Percentiles rank a stretch among this genome's conserved stretches.
Evolutionary conservation across 495 filamentous ascomycete species (phyloP).

Genomic region (Penicillium steckii): DNA sequence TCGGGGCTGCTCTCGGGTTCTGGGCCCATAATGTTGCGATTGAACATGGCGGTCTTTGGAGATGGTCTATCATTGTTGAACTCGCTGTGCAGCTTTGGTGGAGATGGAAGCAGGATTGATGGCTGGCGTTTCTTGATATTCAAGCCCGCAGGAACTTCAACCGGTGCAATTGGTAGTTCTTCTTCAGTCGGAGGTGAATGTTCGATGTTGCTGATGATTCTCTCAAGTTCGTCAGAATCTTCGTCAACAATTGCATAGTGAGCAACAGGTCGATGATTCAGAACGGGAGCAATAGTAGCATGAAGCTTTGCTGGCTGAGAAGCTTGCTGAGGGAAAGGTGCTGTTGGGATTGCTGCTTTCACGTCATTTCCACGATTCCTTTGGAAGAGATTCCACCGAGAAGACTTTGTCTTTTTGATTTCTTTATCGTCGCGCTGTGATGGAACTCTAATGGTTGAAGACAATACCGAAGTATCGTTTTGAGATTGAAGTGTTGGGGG

Average conservation of each 20-base stretch:
- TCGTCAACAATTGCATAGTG: conserved; percentile 84
- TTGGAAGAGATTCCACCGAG: conserved; percentile 79
- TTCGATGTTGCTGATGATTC: conserved; percentile 63
- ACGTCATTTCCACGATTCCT: conserved; percentile 39
- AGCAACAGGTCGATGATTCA: conserved; percentile 50
- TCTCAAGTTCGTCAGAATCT: conserved; percentile 66
- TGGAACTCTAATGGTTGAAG: background rate
- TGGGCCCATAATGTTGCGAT: conserved; percentile 17
- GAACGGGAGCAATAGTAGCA: conserved; percentile 38
- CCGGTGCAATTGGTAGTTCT: conserved; percentile 21
- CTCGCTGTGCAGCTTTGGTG: conserved; percentile 47
- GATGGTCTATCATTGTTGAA: conserved; percentile 40
- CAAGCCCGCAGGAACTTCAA: conserved; percentile 31
- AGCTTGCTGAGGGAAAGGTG: background rate
- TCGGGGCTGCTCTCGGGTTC: conserved; percentile 22
- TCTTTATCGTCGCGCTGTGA: conserved; percentile 11
- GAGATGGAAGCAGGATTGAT: conserved; percentile 56
- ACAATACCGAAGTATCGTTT: background rate
- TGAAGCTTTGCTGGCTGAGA: conserved; percentile 31
- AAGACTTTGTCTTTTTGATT: conserved; percentile 30
- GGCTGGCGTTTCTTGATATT: conserved; percentile 41
- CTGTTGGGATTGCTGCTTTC: conserved; percentile 8
- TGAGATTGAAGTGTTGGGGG: background rate
- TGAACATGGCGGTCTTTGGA: conserved; percentile 42
- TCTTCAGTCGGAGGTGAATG: conserved; percentile 45